Percentiles rank a stretch among this genome's conserved stretches.
Conservation (phyloP, 805 yeast species). For the Zygosaccharomyces pseudorouxii region DNA sequence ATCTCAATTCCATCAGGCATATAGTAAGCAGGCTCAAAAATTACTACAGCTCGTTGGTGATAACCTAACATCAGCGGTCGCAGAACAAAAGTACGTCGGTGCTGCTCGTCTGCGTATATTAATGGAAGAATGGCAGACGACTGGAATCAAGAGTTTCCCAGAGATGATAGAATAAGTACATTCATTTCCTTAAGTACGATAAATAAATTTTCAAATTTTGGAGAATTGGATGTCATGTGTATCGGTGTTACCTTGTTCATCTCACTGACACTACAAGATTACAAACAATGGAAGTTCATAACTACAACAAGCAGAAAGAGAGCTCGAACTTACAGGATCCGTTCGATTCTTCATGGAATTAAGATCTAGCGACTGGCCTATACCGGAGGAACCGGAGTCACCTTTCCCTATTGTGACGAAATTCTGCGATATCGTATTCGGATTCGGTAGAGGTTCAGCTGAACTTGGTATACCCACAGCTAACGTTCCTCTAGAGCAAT, state of each 20-base stretch:
- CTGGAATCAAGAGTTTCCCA: conserved; percentile 43
- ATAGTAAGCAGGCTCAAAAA: conserved; percentile 69
- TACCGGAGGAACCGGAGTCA: conserved; percentile 41
- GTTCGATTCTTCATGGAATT: conserved; percentile 3
- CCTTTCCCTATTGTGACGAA: conserved; percentile 49
- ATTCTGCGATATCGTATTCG: conserved; percentile 55
- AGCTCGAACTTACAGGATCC: not conserved
- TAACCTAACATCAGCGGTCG: conserved; percentile 51
- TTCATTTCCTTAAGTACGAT: not conserved
- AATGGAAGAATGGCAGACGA: conserved; percentile 70
- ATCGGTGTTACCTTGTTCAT: not conserved
- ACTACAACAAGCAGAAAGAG: not conserved
- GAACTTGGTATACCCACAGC: conserved; percentile 97
- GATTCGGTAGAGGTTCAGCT: conserved; percentile 93
- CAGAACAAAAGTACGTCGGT: conserved; percentile 57
- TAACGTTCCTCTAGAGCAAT: conserved; percentile 60
- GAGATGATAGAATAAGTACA: conserved; percentile 32
- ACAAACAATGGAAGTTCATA: not conserved
- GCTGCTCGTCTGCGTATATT: conserved; percentile 71
- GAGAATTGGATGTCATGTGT: conserved; percentile 2
- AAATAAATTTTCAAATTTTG: not conserved
- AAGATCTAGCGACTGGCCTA: conserved; percentile 26
- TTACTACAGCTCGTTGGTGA: conserved; percentile 44
- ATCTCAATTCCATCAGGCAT: conserved; percentile 46
- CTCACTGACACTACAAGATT: not conserved